Base-by-base conservation (phyloP, 208 protist genomes). In the Acanthamoeba sp. region DNA sequence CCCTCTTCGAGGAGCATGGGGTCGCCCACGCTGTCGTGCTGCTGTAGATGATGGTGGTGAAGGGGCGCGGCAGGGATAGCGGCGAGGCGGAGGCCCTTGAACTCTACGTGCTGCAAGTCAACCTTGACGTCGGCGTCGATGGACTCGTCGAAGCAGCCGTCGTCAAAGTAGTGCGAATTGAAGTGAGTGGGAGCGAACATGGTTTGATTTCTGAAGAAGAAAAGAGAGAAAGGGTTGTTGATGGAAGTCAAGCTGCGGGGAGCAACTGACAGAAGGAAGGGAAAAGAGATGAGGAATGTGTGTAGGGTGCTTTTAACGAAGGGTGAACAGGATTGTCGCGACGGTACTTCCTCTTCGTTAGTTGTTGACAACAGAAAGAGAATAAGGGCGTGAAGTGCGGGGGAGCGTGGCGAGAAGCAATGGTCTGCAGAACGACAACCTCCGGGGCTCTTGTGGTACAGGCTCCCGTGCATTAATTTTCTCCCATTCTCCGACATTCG, bases 31-130 rank as follows among this genome's bases (percentile, higher is more conserved):
- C 12, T 12, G 55, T n/a, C 55, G 24, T 62, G 24, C 20, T 18
- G 55, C 24, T 24, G 24, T 36, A 45, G 36, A 34, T 10, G 29
- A 4, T 12, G n/a, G 27, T 16, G 36, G 36, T 40, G 16, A 24
- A 42, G 27, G 36, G 16, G 76, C 22, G 76, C 38, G 36, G 38
- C 22, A 14, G 78, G 45, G 18, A 59, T 27, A 29, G 40, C 14
- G 78, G 78, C n/a, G 24, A 87, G 38, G 48, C 78, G 78, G 78
- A 87, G 78, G 27, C 78, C 78, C 78, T 87, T 87, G 78, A 87
- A 87, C 78, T 87, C 78, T 27, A 87, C 78, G 45, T 87, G 38
- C 48, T 87, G 78, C 45, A 87, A 45, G 29, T 87, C 78, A 5
- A 87, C 78, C 78, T 87, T 87, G 38, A 87, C 78, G 22, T 87